Conservation (phyloP, 371 early-diverging fungal genomes). For the Mortierella sp. region DNA sequence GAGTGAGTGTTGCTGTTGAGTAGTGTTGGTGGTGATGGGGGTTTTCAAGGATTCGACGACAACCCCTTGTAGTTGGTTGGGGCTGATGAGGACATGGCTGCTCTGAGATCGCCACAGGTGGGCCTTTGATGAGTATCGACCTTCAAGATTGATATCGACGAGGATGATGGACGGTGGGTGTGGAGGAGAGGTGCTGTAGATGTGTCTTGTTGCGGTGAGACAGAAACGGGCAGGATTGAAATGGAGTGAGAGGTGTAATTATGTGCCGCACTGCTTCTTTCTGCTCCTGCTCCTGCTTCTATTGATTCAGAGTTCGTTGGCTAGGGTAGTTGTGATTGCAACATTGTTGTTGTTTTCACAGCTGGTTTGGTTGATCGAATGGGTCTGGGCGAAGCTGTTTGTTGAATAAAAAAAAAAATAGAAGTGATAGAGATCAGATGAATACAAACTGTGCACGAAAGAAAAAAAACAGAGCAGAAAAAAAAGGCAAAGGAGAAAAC, state of each 20-base stretch:
- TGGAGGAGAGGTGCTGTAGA: neutral
- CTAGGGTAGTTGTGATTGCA: neutral
- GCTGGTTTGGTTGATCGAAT: neutral
- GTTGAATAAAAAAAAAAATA: neutral
- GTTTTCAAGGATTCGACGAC: conserved; percentile 42
- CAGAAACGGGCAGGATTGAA: neutral
- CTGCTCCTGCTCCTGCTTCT: neutral
- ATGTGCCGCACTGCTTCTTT: neutral
- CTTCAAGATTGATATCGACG: neutral
- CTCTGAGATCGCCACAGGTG: conserved; percentile 17
- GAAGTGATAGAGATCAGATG: neutral
- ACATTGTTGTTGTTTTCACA: neutral
- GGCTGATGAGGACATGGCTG: conserved; percentile 13
- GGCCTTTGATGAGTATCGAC: conserved; percentile 13
- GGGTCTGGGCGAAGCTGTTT: neutral
- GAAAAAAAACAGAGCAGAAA: neutral
- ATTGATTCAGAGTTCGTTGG: neutral
- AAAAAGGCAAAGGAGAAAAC: neutral
- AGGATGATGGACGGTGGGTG: neutral
- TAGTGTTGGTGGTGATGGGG: conserved; percentile 2
- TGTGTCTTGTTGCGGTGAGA: neutral
- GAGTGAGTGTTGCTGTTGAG: neutral
- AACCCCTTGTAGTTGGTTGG: conserved; percentile 37
- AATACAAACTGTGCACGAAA: neutral
- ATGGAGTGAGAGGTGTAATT: neutral